Percentiles rank a stretch among this genome's conserved stretches.
Evolutionary conservation across 306 rosid genomes (phyloP).

Genomic region (Malus domestica): ASM211411v1 NC_041803.1:8934501-8935000

Average conservation of each 20-base stretch:
- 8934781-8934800: slow-evolving; percentile 3
- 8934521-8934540: slow-evolving; percentile 98
- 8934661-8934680: slow-evolving; percentile 65
- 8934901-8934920: slow-evolving; percentile 99
- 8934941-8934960: slow-evolving; percentile 98
- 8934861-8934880: slow-evolving; percentile 77
- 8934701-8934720: background rate
- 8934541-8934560: slow-evolving; percentile 65
- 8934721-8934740: background rate
- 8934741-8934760: background rate
- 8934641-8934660: slow-evolving; percentile 89
- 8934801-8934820: slow-evolving; percentile 2
- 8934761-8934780: background rate
- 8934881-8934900: slow-evolving; percentile 96
- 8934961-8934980: slow-evolving; percentile 98
- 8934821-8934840: slow-evolving; percentile 97
- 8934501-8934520: slow-evolving; percentile 97
- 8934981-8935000: slow-evolving; percentile 90
- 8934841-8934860: slow-evolving; percentile 98
- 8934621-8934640: slow-evolving; percentile 94
- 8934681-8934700: background rate
- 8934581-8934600: slow-evolving; percentile 92
- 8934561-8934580: slow-evolving; percentile 93
- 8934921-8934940: slow-evolving; percentile 99
- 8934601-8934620: slow-evolving; percentile 83